Conservation (phyloP, 1,284 basidiomycete species). For the Moesziomyces aphidis region DNA sequence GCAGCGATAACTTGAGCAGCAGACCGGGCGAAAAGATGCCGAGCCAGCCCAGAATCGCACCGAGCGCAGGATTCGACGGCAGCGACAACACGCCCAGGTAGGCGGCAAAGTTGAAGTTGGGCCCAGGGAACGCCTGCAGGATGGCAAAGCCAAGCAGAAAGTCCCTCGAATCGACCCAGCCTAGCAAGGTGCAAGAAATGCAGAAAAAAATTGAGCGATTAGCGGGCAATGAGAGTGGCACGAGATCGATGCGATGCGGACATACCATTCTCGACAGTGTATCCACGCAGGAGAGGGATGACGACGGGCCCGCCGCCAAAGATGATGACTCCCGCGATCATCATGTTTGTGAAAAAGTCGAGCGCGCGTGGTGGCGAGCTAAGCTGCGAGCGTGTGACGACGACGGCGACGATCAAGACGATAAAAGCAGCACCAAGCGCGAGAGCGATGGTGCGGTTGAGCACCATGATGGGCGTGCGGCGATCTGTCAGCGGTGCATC, state of each 20-base stretch:
- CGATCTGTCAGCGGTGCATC: conserved; percentile 3
- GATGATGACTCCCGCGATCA: conserved; percentile 72
- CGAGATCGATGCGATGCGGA: neutral
- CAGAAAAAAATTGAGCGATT: conserved; percentile 1
- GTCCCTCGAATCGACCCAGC: conserved; percentile 72
- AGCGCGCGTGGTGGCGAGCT: conserved; percentile 60
- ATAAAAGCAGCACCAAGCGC: conserved; percentile 62
- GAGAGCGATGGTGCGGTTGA: conserved; percentile 34
- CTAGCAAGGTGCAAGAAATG: too few relatives aligned
- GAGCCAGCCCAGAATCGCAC: conserved; percentile 71
- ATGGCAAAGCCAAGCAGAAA: conserved; percentile 75
- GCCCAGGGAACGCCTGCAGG: conserved; percentile 70
- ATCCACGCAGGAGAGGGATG: conserved; percentile 73
- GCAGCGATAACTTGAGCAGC: conserved; percentile 72
- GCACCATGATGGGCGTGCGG: conserved; percentile 47
- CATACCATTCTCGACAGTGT: conserved; percentile 72
- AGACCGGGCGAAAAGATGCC: conserved; percentile 69
- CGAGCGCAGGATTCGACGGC: conserved; percentile 67
- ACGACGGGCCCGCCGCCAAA: conserved; percentile 76
- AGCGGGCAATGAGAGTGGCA: neutral
- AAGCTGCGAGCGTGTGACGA: conserved; percentile 68
- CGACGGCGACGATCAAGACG: conserved; percentile 64
- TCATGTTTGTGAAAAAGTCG: conserved; percentile 71
- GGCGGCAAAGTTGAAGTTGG: conserved; percentile 75
- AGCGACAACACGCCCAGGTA: conserved; percentile 73